Evolutionary conservation across 345 rosid genomes (phyloP), one percentile per base, ranked within the genome.

Genomic region (Brassica rapa): DNA sequence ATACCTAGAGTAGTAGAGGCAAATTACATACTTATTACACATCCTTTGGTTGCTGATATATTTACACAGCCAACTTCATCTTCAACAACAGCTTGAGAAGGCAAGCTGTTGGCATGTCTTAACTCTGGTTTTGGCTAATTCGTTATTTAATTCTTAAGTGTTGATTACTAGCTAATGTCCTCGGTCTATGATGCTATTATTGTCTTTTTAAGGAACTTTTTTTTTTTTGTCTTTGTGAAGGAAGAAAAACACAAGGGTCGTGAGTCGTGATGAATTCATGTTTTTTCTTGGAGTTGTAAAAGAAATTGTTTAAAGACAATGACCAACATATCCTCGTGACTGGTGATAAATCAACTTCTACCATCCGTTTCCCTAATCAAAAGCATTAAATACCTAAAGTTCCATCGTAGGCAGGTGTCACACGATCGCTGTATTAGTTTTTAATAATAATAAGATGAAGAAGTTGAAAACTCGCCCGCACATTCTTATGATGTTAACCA

Each of bases 61-160:
- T 15, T 37, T 67, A 15, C 33, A 67, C 11, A 75, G 67, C 46
- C 57, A 35, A 75, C 78, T 56, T 65, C 64, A 33, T 74, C 56
- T 74, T 66, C 65, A 35, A 6, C 66, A 65, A 33, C 30, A 43
- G 2, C 30, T 57, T 39, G 29, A 3, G 66, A 25, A 46, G 63
- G 23, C 19, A 19, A 19, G 19, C 19, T 19, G 19, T 19, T 19
- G 19, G 19, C 19, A 19, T 19, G 19, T 19, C 19, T 19, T 19
- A 19, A 19, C 19, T 19, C 19, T 19, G 19, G 19, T 19, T 19
- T 19, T 19, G 19, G 19, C 19, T 19, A 19, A 19, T 19, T 19
- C 19, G 19, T 19, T 19, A 0, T 19, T 19, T 19, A 19, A 19
- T 19, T 19, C 19, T 19, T n/a, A 19, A 19, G 19, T 19, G 19